Percentiles rank a stretch among this genome's conserved stretches.
Conservation (phyloP, 768 basidiomycete genomes). For the Boletus insuetus region DNA sequence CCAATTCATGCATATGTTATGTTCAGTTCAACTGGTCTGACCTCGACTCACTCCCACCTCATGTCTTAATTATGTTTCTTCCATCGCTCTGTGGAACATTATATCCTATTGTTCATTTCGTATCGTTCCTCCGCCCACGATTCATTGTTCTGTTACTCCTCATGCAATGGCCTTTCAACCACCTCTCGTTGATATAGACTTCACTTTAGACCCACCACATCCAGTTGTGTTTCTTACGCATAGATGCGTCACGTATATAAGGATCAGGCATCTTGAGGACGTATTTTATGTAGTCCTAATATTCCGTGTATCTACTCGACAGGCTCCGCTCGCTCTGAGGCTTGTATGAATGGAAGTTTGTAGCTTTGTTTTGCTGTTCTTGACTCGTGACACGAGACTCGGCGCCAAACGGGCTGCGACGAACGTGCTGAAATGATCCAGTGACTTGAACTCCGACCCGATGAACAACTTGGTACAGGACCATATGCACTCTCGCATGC, state of each 20-base stretch:
- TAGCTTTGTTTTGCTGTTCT: neutral
- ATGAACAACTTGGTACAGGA: constrained; percentile 1
- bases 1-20: neutral
- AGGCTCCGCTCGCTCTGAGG: constrained; percentile 4
- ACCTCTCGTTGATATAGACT: constrained; percentile 20
- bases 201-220: constrained; percentile 20
- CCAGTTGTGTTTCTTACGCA: constrained; percentile 12
- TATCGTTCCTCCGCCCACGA: constrained; percentile 3
- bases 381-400: no score
- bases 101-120: constrained; percentile 20
- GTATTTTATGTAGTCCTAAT: constrained; percentile 35
- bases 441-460: constrained; percentile 13
- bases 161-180: constrained; percentile 7
- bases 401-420: neutral
- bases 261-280: constrained; percentile 36
- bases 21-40: neutral
- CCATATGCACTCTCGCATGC: constrained; percentile 13
- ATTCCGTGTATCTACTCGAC: constrained; percentile 28
- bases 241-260: constrained; percentile 33
- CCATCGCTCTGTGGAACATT: constrained; percentile 5
- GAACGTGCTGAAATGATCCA: neutral
- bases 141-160: neutral
- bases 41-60: neutral
- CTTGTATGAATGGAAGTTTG: constrained; percentile 23
- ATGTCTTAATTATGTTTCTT: constrained; percentile 6